Base-by-base conservation (phyloP, 495 filamentous ascomycete genomes). In the Aspergillus conjunctus region DNA sequence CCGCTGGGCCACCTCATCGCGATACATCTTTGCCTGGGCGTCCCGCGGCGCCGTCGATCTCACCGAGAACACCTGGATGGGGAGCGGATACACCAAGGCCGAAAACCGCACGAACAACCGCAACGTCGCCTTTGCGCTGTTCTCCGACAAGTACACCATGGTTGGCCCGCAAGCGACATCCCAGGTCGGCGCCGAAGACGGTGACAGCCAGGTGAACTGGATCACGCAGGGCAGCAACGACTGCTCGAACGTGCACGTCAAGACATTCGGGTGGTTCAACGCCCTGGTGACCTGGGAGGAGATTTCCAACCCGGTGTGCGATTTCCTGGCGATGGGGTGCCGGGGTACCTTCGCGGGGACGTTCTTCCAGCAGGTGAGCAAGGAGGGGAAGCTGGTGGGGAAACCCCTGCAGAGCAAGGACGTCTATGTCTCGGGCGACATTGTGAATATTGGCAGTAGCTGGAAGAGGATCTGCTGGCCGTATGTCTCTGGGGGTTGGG, bases 201-300 rank as follows among this genome's bases (percentile, higher is more conserved):
- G 81, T 20, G 82, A 85, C 56, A 73, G 69, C 41, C 82, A 84
- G 63, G 63, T 84, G 26, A 82, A 71, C 64, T 83, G 78, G 79
- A 66, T 84, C 32, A 82, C 81, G 5, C 30, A 65, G 0, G 69
- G 68, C 22, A 66, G 61, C n/a, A 75, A 73, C n/a, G 81, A 85
- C 68, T 77, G 78, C 66, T 78, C 76, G 39, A 85, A 85, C 63
- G 79, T 79, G 0, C 81, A 82, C 53, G 80, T 74, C 49, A 81
- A 80, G 12, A 71, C 76, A 7, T 79, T 85, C 48, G 76, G 77
- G 41, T 58, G 56, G n/a, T 67, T 59, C 32, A 74, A 73, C 44
- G 78, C 79, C 6, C 68, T 85, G 9, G 69, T 85, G 15, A 82
- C 77, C 33, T 85, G 80, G 80, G 82, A 85, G 58, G 78, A 81